phyloP scores from a whole-genome alignment of 129 eudicot genomes.

The Solidago caesia region DNA sequence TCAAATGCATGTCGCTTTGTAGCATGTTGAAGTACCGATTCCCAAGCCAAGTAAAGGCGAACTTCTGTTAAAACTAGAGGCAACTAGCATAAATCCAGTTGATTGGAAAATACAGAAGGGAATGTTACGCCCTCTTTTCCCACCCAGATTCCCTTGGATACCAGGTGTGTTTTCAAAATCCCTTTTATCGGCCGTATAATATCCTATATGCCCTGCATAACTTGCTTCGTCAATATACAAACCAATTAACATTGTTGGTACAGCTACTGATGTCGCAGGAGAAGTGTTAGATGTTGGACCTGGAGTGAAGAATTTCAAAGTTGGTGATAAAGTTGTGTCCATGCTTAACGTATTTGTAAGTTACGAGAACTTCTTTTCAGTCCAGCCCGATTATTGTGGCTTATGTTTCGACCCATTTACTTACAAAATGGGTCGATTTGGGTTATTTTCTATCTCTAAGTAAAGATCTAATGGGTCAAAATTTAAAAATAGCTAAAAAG shows the following conservation, averaged over 20 bases:
- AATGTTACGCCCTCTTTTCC: constrained; percentile 63
- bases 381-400: not conserved
- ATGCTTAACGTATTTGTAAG: constrained; percentile 42
- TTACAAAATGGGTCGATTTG: not conserved
- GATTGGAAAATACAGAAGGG: constrained; percentile 76
- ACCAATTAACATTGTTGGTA: constrained; percentile 1
- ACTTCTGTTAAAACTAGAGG: constrained; percentile 55
- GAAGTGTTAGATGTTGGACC: constrained; percentile 66
- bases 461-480: not conserved
- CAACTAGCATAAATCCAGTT: constrained; percentile 55
- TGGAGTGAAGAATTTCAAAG: constrained; percentile 52
- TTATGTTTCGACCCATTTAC: constrained; percentile 8
- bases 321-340: constrained; percentile 72
- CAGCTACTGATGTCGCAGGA: constrained; percentile 80
- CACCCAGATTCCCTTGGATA: constrained; percentile 62
- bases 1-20: constrained; percentile 24
- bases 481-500: not conserved
- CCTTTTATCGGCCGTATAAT: not conserved
- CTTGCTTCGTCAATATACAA: constrained; percentile 1
- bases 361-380: not conserved
- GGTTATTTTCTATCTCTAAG: not conserved
- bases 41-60: constrained; percentile 54
- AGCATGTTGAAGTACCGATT: constrained; percentile 64
- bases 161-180: constrained; percentile 46
- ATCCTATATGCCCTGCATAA: not conserved